Base-by-base conservation (phyloP, 805 yeast genomes). In the Myxozyma lipomycoides region DNA sequence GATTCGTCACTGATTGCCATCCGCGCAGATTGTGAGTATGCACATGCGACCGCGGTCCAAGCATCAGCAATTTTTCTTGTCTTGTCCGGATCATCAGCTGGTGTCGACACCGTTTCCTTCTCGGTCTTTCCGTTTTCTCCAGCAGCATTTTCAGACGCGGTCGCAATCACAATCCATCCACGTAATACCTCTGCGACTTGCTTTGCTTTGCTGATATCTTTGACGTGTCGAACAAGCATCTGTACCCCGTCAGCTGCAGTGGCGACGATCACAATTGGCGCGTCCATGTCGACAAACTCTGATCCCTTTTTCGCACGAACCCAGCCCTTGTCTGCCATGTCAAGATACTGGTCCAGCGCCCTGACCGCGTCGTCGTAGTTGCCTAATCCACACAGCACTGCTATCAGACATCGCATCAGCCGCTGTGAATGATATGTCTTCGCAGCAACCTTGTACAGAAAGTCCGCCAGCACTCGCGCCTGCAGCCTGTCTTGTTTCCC, bases 381-480 rank as follows among this genome's bases (percentile, higher is more conserved):
- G 10, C 56, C 50, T 32, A 52, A 47, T 35, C 49, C 46, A 19
- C 40, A 25, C 23, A 51, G 44, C 25, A 55, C 52, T n/a, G 30
- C 40, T 43, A 55, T 4, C 15, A 55, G 40, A 21, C 51, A 55
- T 30, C 59, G 42, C 36, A 55, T 30, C 17, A 55, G 41, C 3
- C 43, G 41, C 35, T 55, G 59, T 23, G 46, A 55, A 22, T 55
- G 59, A 24, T 55, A 55, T 5, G 59, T 55, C 48, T 55, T 55
- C 18, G 53, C 50, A 7, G 59, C 46, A 7, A 53, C 58, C 35
- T 47, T 53, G 50, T 51, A 55, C 38, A 55, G 28, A 17, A 55
- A 55, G 12, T 55, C 59, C 2, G 48, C 46, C 21, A 53, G 44
- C 19, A 47, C 46, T 17, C 55, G 42, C 9, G 58, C 58, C 4